Base-by-base conservation (phyloP, 768 basidiomycete species). In the Daedalea quercina region DNA sequence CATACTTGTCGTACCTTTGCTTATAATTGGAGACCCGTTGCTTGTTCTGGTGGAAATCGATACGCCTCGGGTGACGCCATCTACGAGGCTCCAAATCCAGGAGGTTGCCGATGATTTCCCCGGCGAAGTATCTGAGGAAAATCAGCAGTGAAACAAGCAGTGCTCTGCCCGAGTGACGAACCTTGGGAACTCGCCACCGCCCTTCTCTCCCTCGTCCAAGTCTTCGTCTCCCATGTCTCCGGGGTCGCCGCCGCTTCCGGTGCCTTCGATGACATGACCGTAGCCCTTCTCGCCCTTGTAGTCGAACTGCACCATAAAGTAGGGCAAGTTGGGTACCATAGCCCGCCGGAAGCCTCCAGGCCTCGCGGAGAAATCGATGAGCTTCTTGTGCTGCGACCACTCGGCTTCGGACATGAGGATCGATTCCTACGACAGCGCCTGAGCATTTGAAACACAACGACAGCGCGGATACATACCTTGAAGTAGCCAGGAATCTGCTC, bases 221-320 rank as follows among this genome's bases (percentile, higher is more conserved):
- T 78, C 83, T 41, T 76, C 78, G 24, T 77, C 78, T 55, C 44
- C 26, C 26, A 84, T 82, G 15, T 84, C 81, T 26, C 82, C 86
- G 17, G 76, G 73, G 9, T 72, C 79, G 0, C 77, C 72, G 2
- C 77, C 79, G 34, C 89, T 84, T 23, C 77, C 81, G 0, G 82
- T 80, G 1, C 96, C 96, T 67, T 99, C 96, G 55, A 99, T 96
- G 56, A 99, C 90, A 69, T 99, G 96, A 0, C 96, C 96, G 65
- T 93, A 99, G 1, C 96, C 96, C 63, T 91, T 93, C 69, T 97
- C 94, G 23, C 96, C 94, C 63, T 94, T 97, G 69, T 98, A 78
- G 69, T 99, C 96, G 68, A 95, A 99, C 61, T 95, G 94, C 7
- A 98, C 90, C 91, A 94, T 95, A 63, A 99, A 99, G 69, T 99